phyloP scores from a whole-genome alignment of 2,329 filamentous ascomycete genomes.

The Chaetomium strumarium region DNA sequence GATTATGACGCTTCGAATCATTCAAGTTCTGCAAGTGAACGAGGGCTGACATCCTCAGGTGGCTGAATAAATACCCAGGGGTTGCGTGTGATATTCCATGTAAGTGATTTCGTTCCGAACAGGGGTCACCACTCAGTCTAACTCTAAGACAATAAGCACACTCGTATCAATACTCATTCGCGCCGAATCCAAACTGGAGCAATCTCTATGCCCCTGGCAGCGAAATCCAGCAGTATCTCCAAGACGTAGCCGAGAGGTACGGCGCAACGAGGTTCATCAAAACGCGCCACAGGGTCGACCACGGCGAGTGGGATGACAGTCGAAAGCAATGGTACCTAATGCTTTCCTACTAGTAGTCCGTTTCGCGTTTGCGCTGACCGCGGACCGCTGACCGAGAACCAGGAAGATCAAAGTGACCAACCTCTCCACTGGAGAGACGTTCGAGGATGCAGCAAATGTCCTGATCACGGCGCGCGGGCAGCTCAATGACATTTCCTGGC shows the following conservation, averaged over 20 bases:
- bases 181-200: slow-evolving; percentile 50
- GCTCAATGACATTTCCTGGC: slow-evolving; percentile 40
- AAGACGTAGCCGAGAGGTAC: slow-evolving; percentile 41
- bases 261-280: slow-evolving; percentile 43
- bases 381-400: neutral
- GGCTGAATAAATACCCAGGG: slow-evolving; percentile 31
- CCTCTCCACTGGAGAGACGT: slow-evolving; percentile 31
- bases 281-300: slow-evolving; percentile 36
- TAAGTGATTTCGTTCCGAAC: slow-evolving; percentile 20
- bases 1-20: neutral
- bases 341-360: neutral
- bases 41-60: slow-evolving; percentile 19
- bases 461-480: slow-evolving; percentile 38
- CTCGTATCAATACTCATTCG: slow-evolving; percentile 51
- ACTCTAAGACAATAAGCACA: slow-evolving; percentile 33
- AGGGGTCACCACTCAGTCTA: neutral
- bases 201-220: slow-evolving; percentile 42
- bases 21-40: too few species aligned
- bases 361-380: neutral
- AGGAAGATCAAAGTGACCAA: slow-evolving; percentile 34
- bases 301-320: slow-evolving; percentile 36
- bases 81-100: slow-evolving; percentile 35
- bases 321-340: slow-evolving; percentile 38
- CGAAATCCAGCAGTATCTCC: slow-evolving; percentile 47
- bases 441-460: slow-evolving; percentile 37